These are phyloP conservation scores for Anastatica hierochuntica DNA, from an alignment of 345 rosid species.

Conservation along the genomic window DNA sequence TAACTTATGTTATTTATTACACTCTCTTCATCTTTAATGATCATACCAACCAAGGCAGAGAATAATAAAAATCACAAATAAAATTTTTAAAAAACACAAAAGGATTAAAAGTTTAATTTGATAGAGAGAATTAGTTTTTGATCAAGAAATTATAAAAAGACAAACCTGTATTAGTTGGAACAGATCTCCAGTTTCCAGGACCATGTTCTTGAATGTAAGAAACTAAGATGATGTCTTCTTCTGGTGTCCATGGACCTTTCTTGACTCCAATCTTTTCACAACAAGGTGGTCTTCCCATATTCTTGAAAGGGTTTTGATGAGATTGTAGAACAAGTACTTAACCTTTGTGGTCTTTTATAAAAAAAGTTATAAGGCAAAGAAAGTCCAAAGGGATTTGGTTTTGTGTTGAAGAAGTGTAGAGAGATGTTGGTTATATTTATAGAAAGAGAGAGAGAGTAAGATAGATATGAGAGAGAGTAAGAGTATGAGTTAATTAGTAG, in stretches of 20 bases:
- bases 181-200: conserved; percentile 96
- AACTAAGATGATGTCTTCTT: conserved; percentile 89
- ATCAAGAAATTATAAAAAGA: neutral
- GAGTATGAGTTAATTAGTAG: conserved; percentile 2
- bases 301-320: neutral
- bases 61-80: neutral
- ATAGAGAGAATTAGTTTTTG: too few relatives aligned
- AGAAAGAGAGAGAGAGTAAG: conserved; percentile 19
- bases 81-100: neutral
- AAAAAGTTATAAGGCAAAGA: conserved; percentile 11
- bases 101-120: neutral
- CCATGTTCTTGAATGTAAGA: conserved; percentile 95
- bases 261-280: conserved; percentile 86
- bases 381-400: conserved; percentile 4
- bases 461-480: neutral
- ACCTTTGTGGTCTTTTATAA: neutral
- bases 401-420: conserved; percentile 22
- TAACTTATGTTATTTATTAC: conserved; percentile 26
- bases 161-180: conserved; percentile 76
- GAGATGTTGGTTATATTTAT: conserved; percentile 32
- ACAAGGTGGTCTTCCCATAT: conserved; percentile 96
- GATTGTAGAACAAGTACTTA: neutral
- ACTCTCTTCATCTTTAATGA: conserved; percentile 35
- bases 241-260: conserved; percentile 99
- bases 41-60: conserved; percentile 34